Evolutionary conservation across 129 eudicot genomes (phyloP), one percentile per base, ranked within the genome.

Genomic region (Flaveria ramosissima): DNA sequence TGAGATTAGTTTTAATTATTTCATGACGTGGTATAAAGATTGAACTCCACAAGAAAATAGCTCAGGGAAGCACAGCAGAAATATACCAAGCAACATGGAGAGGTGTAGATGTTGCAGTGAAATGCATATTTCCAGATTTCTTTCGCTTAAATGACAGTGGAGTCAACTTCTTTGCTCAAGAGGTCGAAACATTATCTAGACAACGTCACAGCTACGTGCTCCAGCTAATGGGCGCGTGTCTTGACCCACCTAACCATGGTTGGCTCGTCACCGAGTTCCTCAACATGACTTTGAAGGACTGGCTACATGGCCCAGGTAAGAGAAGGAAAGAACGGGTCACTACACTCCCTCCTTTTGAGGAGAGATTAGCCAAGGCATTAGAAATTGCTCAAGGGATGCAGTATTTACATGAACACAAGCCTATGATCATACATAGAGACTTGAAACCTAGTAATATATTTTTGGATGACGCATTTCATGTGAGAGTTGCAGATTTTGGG

Each of bases 341-440:
- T 13, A 66, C 84, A 9, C 85, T 84, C 53, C 91, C 92, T 6
- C 85, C 83, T 2, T 56, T 90, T 8, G 72, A 71, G 46, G 84
- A 84, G 48, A 86, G 93, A 62, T 8, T 90, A 61, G 82, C 63
- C 19, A 88, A 80, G 83, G 96, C 91, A 30, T 36, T 90, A 32
- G 96, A 90, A 76, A 86, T 90, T 70, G 84, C 96, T 59, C 96
- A 88, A 57, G 96, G 86, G 51, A 84, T 90, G 91, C 96, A 90
- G 42, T 90, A 90, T 68, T 81, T 90, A 53, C 93, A 90, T 62
- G 91, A 86, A 53, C 90, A 85, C 56, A 88, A 82, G 78, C 96
- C 93, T 16, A 84, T 76, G 88, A 78, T 86, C 14, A 80, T 88
- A 15, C 96, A 90, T 59, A 71, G 92, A 32, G 92, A 90, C 53